Conservation (phyloP, 805 yeast species). For the Wickerhamomyces canadensis region DNA sequence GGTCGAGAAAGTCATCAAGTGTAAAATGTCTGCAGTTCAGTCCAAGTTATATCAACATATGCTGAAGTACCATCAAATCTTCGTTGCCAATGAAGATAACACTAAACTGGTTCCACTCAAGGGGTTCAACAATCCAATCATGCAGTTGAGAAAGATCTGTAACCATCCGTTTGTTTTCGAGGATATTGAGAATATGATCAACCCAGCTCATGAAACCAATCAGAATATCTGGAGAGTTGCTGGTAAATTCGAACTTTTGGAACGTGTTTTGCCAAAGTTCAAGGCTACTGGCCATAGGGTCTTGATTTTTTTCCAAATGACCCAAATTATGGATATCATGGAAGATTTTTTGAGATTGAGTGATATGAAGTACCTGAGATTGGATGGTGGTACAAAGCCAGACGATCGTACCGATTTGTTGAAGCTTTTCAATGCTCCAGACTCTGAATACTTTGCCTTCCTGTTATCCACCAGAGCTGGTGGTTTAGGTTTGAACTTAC, state of each 20-base stretch:
- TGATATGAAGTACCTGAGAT: conserved; percentile 64
- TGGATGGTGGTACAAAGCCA: conserved; percentile 80
- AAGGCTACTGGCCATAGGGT: conserved; percentile 73
- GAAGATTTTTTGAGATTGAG: conserved; percentile 71
- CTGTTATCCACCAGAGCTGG: conserved; percentile 83
- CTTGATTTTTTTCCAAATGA: conserved; percentile 82
- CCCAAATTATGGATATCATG: conserved; percentile 86
- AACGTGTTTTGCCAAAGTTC: conserved; percentile 69
- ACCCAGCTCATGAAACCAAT: conserved; percentile 57
- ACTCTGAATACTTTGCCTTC: conserved; percentile 75
- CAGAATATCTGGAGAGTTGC: conserved; percentile 69
- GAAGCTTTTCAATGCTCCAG: conserved; percentile 67
- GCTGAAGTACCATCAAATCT: conserved; percentile 65
- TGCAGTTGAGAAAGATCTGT: conserved; percentile 82
- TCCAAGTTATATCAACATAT: conserved; percentile 67
- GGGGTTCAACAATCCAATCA: conserved; percentile 75
- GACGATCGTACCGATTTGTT: conserved; percentile 77
- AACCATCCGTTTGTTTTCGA: conserved; percentile 87
- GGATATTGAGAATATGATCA: conserved; percentile 67
- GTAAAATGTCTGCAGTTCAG: conserved; percentile 72
- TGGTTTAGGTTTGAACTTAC: conserved; percentile 81
- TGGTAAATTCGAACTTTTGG: conserved; percentile 78
- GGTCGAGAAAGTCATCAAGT: conserved; percentile 76
- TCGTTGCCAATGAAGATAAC: conserved; percentile 58
- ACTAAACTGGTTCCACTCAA: conserved; percentile 53